phyloP scores from a whole-genome alignment of 305 asterid species.

The Solanum hybrid region DNA sequence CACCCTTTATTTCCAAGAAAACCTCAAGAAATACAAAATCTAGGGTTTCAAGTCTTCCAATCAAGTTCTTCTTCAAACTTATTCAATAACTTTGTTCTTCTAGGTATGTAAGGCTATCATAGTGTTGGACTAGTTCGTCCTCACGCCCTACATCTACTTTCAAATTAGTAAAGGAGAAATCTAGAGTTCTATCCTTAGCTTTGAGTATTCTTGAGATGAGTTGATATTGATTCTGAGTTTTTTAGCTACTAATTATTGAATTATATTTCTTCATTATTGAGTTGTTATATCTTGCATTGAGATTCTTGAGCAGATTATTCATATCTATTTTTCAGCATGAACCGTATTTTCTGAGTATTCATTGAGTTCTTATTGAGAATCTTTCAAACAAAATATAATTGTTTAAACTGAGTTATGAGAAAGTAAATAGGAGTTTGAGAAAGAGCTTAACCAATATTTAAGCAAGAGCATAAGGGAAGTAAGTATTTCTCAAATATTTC shows the following conservation, averaged over 20 bases:
- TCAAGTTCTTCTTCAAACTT: neutral
- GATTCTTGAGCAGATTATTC: neutral
- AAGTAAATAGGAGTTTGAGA: neutral
- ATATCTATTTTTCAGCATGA: neutral
- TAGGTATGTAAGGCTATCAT: neutral
- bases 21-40: neutral
- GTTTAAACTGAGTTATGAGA: neutral
- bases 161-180: neutral
- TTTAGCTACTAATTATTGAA: neutral
- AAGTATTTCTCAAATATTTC: neutral
- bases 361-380: neutral
- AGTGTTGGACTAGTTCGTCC: neutral
- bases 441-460: neutral
- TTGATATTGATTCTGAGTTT: neutral
- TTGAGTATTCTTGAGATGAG: neutral
- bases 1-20: neutral
- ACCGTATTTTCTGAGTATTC: neutral
- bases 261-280: neutral
- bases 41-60: neutral
- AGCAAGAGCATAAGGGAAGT: neutral
- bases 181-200: neutral
- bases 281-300: neutral
- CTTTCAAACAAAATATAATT: too few relatives aligned
- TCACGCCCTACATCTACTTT: neutral
- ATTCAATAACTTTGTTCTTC: neutral